A percentile compares a stretch with the other conserved stretches of the same genome.
phyloP scores from a whole-genome alignment of 768 basidiomycete species.

The Calvatia gigantea region DNA sequence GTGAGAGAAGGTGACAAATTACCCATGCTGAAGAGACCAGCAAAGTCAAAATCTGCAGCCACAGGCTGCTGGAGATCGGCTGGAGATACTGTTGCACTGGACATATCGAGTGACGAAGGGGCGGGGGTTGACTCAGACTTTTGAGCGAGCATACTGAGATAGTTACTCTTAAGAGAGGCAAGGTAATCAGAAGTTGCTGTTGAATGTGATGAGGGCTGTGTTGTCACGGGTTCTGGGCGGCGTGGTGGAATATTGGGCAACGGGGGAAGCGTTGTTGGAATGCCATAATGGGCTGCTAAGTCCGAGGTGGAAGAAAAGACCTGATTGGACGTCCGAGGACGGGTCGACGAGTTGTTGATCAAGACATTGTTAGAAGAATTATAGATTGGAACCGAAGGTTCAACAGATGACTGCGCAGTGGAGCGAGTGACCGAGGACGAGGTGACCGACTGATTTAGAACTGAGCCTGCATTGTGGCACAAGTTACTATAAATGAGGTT shows the following conservation, averaged over 20 bases:
- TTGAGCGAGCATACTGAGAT: slow-evolving; percentile 65
- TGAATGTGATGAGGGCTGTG: slow-evolving; percentile 28
- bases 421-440: slow-evolving; percentile 34
- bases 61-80: slow-evolving; percentile 20
- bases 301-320: slow-evolving; percentile 65
- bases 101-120: slow-evolving; percentile 25
- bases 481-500: slow-evolving; percentile 39
- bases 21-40: slow-evolving; percentile 18
- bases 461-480: slow-evolving; percentile 44
- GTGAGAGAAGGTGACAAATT: slow-evolving; percentile 9
- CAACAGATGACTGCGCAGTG: slow-evolving; percentile 41
- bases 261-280: slow-evolving; percentile 67
- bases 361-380: slow-evolving; percentile 52
- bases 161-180: slow-evolving; percentile 54
- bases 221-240: slow-evolving; percentile 39
- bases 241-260: slow-evolving; percentile 58
- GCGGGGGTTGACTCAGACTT: slow-evolving; percentile 38
- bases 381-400: slow-evolving; percentile 55
- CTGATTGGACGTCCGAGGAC: slow-evolving; percentile 66
- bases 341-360: slow-evolving; percentile 44
- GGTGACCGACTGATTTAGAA: slow-evolving; percentile 49
- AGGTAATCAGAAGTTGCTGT: slow-evolving; percentile 39
- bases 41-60: slow-evolving; percentile 19
- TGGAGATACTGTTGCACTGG: slow-evolving; percentile 22
- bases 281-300: slow-evolving; percentile 75